Percentiles rank a stretch among this genome's conserved stretches.
These are phyloP conservation scores for Rhytidiadelphus loreus DNA, from an alignment of 225 moss, liverwort and hornwort genomes.

Conservation along the genomic window DNA sequence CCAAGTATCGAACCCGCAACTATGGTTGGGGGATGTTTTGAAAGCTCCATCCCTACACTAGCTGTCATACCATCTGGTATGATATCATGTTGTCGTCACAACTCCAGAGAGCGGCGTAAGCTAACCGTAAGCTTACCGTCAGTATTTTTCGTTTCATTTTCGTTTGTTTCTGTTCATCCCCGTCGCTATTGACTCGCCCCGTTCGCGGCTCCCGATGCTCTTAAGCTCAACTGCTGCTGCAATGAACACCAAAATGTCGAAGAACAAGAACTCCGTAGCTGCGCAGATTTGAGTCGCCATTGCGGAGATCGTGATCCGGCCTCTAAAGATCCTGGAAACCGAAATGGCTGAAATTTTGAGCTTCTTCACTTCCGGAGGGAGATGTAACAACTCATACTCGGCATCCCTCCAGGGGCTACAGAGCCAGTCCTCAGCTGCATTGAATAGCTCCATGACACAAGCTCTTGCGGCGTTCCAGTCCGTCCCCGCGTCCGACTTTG, in stretches of 20 bases:
- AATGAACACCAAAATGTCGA: not conserved
- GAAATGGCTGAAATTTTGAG: not conserved
- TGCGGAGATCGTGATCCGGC: not conserved
- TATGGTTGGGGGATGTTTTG: too few relatives aligned
- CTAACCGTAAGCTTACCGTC: too few relatives aligned
- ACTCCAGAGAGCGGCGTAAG: too few relatives aligned
- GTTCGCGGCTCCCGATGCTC: not conserved
- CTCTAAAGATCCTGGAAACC: too few relatives aligned
- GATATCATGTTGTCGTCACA: too few relatives aligned
- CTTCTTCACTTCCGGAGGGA: not conserved
- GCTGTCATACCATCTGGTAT: too few relatives aligned
- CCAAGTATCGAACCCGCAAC: too few relatives aligned
- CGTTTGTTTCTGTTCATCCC: not conserved
- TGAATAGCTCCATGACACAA: conserved; percentile 16
- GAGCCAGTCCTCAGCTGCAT: not conserved
- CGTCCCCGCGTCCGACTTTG: conserved; percentile 29
- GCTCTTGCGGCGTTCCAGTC: not conserved
- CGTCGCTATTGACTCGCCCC: not conserved
- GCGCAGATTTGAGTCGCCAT: not conserved
- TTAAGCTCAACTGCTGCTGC: not conserved
- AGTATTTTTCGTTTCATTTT: not conserved
- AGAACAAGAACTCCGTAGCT: not conserved
- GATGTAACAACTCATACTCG: not conserved
- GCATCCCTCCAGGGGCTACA: not conserved
- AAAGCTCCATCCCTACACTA: too few relatives aligned